Evolutionary conservation across 139 green algal species (phyloP).

Genomic region (Axilococcus clingmanii): DNA sequence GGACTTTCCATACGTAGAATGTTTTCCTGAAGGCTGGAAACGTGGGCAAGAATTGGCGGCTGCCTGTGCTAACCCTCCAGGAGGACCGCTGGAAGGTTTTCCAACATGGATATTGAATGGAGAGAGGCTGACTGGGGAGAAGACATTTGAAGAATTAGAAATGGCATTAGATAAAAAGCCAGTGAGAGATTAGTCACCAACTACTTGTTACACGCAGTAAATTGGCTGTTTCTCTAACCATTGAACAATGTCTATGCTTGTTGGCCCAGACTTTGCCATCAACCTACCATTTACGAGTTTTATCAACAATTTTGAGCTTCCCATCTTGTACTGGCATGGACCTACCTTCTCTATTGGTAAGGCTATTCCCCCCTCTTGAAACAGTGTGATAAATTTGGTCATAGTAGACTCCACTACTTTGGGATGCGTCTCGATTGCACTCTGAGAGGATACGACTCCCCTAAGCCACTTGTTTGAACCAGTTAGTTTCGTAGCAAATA

Average conservation of each 20-base stretch:
- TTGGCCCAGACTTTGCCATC: constrained; percentile 9
- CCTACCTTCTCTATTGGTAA: constrained; percentile 15
- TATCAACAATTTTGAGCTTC: constrained; percentile 9
- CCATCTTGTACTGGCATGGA: constrained; percentile 11
- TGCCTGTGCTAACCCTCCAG: constrained; percentile 65
- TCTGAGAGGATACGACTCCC: constrained; percentile 1
- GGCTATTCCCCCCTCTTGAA: constrained; percentile 5
- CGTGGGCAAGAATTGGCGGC: constrained; percentile 56
- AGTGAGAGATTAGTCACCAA: too few species aligned
- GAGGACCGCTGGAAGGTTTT: constrained; percentile 75
- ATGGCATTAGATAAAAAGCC: constrained; percentile 10
- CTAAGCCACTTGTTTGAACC: constrained; percentile 3
- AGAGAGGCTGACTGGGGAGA: constrained; percentile 44
- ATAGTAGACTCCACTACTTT: constrained; percentile 11
- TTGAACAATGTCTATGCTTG: constrained; percentile 9
- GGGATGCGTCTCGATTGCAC: constrained; percentile 11
- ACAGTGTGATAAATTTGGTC: constrained; percentile 13
- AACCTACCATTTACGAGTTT: constrained; percentile 21
- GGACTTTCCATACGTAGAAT: constrained; percentile 95
- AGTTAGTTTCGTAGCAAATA: background rate
- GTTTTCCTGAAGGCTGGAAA: constrained; percentile 87
- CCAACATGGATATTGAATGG: constrained; percentile 93
- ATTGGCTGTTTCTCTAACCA: constrained; percentile 22
- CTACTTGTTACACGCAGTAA: too few species aligned
- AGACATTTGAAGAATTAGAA: constrained; percentile 34